Evolutionary conservation across 1,284 basidiomycete genomes (phyloP).

Genomic region (Ustilago vetiveriae): DNA sequence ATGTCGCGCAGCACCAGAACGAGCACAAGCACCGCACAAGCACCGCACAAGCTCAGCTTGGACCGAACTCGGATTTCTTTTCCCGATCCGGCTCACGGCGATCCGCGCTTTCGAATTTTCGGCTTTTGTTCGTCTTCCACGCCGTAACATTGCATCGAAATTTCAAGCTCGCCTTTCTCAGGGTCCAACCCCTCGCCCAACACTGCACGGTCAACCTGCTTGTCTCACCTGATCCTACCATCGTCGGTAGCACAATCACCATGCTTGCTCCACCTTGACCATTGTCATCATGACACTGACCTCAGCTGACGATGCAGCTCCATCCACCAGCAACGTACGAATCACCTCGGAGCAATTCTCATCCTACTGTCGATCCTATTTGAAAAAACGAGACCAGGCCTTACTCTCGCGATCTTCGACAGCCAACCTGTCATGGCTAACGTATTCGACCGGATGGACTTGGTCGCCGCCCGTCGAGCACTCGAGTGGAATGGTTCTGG

Average conservation of each 20-base stretch:
- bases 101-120: no score
- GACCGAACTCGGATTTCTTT: no score
- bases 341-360: slow-evolving; percentile 8
- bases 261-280: background rate
- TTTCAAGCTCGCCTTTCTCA: no score
- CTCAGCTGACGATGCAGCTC: no score
- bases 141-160: slow-evolving; percentile 1
- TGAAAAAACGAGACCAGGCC: slow-evolving; percentile 3
- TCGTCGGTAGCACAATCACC: background rate
- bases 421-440: slow-evolving; percentile 13
- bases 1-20: no score
- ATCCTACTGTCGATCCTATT: slow-evolving; percentile 1
- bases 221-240: no score
- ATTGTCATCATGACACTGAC: no score
- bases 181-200: background rate
- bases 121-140: no score
- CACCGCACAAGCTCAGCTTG: no score
- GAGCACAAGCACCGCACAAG: slow-evolving; percentile 2
- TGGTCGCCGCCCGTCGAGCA: background rate
- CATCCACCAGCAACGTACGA: no score
- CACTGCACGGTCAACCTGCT: no score
- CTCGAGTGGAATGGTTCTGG: background rate
- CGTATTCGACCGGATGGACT: slow-evolving; percentile 15
- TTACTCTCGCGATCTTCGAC: no score
- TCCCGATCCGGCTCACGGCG: slow-evolving; percentile 9